Conservation (phyloP, 345 rosid species). For the Eucalyptus microcorys region DNA sequence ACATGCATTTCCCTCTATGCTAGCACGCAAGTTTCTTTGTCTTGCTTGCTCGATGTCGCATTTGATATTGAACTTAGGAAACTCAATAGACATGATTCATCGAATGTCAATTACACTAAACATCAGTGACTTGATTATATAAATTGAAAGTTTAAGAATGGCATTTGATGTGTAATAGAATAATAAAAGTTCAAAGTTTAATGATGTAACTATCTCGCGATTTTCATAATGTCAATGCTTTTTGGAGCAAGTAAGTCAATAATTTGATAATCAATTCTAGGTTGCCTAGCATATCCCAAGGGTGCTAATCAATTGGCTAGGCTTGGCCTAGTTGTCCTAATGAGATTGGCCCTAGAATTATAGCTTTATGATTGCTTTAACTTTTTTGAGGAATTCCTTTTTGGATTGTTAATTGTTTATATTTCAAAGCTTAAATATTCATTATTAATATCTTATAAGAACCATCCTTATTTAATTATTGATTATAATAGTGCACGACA, state of each 20-base stretch:
- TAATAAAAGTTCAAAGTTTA: not conserved
- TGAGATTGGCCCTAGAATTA: not conserved
- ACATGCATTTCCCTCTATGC: not conserved
- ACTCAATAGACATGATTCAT: not conserved
- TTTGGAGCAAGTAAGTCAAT: not conserved
- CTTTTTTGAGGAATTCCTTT: not conserved
- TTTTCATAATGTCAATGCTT: not conserved
- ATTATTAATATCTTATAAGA: not conserved
- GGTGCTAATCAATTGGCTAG: not conserved
- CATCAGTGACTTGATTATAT: rapidly evolving
- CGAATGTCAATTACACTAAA: not conserved
- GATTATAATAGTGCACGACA: not conserved
- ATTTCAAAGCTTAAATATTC: not conserved
- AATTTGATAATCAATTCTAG: not conserved
- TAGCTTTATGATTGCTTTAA: not conserved
- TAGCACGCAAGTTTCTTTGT: rapidly evolving
- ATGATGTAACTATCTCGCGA: not conserved
- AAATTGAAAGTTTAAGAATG: not conserved
- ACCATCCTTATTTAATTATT: not conserved
- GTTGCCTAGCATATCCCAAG: not conserved
- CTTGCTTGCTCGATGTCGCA: rapidly evolving
- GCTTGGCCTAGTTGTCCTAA: not conserved
- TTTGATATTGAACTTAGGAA: not conserved
- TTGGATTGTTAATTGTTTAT: not conserved
- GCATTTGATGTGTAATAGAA: not conserved